phyloP scores from a whole-genome alignment of 305 asterid genomes.

The Fraxinus floribunda region DNA sequence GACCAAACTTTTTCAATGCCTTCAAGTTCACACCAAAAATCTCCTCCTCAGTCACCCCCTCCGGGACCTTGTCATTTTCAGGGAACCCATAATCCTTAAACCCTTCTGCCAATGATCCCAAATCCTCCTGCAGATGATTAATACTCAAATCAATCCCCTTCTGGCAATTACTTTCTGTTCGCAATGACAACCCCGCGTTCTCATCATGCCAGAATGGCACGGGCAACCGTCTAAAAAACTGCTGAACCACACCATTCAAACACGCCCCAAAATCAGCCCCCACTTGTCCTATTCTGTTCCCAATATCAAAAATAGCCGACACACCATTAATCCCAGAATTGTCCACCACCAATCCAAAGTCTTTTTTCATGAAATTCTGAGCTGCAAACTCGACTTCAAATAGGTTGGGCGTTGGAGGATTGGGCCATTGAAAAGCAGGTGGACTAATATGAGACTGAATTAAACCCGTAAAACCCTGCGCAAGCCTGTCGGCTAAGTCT shows the following conservation, averaged over 20 bases:
- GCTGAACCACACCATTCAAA: constrained; percentile 78
- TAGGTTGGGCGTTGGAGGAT: constrained; percentile 59
- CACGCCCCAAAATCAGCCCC: constrained; percentile 81
- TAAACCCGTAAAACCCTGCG: constrained; percentile 83
- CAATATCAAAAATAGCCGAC: constrained; percentile 65
- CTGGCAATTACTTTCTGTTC: constrained; percentile 36
- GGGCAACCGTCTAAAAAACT: constrained; percentile 63
- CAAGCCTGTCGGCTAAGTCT: constrained; percentile 81
- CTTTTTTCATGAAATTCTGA: constrained; percentile 59
- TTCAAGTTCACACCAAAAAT: constrained; percentile 50
- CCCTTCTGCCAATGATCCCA: constrained; percentile 75
- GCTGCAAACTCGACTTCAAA: constrained; percentile 70
- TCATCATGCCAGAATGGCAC: constrained; percentile 74
- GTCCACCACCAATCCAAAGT: constrained; percentile 60
- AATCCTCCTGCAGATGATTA: constrained; percentile 61
- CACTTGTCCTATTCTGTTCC: constrained; percentile 71
- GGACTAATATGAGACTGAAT: constrained; percentile 82
- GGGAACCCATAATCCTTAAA: constrained; percentile 63
- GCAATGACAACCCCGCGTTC: constrained; percentile 40
- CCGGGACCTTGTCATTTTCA: constrained; percentile 46
- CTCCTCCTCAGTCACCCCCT: constrained; percentile 59
- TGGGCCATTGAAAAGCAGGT: constrained; percentile 79
- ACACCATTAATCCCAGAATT: constrained; percentile 60
- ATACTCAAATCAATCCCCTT: constrained; percentile 48
- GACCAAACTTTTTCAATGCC: constrained; percentile 70